Conservation (phyloP, 2,329 filamentous ascomycete species). For the Sporothrix brasiliensis region DNA sequence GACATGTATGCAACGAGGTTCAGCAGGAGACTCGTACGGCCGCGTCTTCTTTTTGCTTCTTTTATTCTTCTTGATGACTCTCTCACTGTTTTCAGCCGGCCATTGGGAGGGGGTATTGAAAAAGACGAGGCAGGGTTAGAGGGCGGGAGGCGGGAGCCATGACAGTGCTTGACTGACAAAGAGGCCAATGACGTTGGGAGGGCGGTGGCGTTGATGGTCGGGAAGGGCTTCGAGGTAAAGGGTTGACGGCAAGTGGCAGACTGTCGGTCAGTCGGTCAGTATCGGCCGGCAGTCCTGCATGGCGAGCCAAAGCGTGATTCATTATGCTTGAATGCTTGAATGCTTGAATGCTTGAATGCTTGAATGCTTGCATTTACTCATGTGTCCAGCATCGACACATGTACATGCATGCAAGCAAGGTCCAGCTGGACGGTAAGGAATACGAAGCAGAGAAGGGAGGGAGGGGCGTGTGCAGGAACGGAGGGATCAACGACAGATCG, state of each 20-base stretch:
- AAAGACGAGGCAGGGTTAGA: background rate
- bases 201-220: background rate
- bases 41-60: background rate
- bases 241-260: background rate
- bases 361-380: background rate
- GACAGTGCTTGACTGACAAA: background rate
- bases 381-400: background rate
- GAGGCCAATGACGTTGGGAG: background rate
- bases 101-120: background rate
- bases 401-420: background rate
- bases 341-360: too few relatives aligned
- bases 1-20: background rate
- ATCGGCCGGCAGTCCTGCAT: conserved; percentile 14
- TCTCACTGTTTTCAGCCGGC: background rate
- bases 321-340: too few relatives aligned
- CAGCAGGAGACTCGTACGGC: background rate
- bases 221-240: background rate
- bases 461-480: background rate
- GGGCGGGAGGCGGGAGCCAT: conserved; percentile 3
- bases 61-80: background rate
- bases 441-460: conserved; percentile 13
- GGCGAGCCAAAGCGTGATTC: background rate
- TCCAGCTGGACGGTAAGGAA: conserved; percentile 21
- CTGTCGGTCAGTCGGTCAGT: too few relatives aligned
- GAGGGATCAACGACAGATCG: background rate